A percentile compares a stretch with the other conserved stretches of the same genome.
Evolutionary conservation across 1,139 yeast genomes (phyloP).

Genomic region (Candida tunisiensis): DNA sequence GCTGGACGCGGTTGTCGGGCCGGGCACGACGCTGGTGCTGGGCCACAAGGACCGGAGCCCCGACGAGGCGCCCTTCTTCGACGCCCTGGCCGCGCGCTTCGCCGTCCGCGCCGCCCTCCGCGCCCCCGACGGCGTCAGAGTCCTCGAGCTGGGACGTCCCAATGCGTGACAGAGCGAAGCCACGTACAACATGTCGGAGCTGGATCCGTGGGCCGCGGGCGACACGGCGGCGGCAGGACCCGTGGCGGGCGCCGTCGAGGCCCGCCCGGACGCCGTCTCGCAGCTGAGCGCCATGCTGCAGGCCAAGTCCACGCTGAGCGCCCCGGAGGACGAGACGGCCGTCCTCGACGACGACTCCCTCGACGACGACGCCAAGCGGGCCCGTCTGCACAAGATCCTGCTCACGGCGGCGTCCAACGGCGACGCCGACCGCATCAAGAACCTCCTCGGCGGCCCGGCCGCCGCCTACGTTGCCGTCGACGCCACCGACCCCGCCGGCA

Average conservation of each 20-base stretch:
- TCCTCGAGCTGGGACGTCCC: no score
- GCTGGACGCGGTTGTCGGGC: constrained; percentile 1
- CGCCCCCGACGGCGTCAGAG: no score
- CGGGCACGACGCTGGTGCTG: constrained; percentile 3
- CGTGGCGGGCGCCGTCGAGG: no score
- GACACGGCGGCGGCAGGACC: no score
- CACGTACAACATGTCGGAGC: no score
- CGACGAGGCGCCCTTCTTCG: constrained; percentile 4
- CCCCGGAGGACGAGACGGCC: constrained; percentile 1
- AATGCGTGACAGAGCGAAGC: no score
- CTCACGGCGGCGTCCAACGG: constrained; percentile 21
- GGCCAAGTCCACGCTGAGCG: no score
- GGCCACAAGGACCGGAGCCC: constrained; percentile 7
- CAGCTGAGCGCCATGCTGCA: no score
- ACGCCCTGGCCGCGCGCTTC: no score
- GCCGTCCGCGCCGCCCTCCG: no score
- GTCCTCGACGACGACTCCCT: not conserved
- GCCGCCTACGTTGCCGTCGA: constrained; percentile 15
- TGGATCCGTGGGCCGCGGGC: no score
- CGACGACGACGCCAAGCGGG: constrained; percentile 1
- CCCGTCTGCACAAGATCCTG: constrained; percentile 6
- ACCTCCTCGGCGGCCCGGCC: constrained; percentile 12
- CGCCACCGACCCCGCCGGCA: constrained; percentile 21
- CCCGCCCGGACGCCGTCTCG: no score
- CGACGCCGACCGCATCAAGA: constrained; percentile 12